Evolutionary conservation across 2,329 filamentous ascomycete genomes (phyloP).

Genomic region (Geoglossum cookeanum): DNA sequence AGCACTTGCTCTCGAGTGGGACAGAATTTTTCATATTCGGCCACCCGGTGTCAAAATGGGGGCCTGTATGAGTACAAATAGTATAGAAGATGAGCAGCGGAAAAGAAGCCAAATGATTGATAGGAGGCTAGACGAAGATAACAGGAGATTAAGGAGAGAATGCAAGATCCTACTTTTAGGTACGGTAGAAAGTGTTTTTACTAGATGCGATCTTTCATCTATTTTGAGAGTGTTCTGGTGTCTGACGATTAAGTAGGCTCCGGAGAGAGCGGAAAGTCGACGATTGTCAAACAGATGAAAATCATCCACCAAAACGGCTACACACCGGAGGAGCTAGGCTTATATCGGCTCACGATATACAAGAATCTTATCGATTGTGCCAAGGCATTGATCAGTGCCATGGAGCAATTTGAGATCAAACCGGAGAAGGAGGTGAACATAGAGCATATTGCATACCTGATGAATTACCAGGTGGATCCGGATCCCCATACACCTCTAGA

Average conservation of each 20-base stretch:
- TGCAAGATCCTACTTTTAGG: constrained; percentile 96
- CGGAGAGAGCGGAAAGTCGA: constrained; percentile 96
- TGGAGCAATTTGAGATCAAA: constrained; percentile 79
- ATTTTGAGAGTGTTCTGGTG: background rate
- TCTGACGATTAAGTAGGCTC: constrained; percentile 42
- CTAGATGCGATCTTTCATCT: constrained; percentile 7
- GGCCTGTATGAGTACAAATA: constrained; percentile 74
- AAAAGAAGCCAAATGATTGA: constrained; percentile 95
- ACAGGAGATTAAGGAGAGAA: constrained; percentile 78
- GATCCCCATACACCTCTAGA: constrained; percentile 78
- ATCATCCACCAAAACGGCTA: constrained; percentile 99
- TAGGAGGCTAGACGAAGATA: constrained; percentile 83
- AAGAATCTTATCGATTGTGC: constrained; percentile 97
- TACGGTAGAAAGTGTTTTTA: constrained; percentile 27
- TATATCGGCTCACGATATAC: constrained; percentile 92
- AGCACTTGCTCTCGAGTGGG: background rate
- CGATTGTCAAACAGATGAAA: constrained; percentile 99
- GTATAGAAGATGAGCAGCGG: constrained; percentile 79
- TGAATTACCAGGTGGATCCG: constrained; percentile 76
- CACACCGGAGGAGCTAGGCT: constrained; percentile 76
- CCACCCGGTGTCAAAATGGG: constrained; percentile 50
- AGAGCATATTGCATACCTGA: constrained; percentile 58
- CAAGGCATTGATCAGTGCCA: constrained; percentile 77
- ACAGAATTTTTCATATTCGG: background rate
- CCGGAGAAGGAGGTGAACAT: constrained; percentile 52